phyloP scores from a whole-genome alignment of 768 basidiomycete species.

The Leccinum imitatum region DNA sequence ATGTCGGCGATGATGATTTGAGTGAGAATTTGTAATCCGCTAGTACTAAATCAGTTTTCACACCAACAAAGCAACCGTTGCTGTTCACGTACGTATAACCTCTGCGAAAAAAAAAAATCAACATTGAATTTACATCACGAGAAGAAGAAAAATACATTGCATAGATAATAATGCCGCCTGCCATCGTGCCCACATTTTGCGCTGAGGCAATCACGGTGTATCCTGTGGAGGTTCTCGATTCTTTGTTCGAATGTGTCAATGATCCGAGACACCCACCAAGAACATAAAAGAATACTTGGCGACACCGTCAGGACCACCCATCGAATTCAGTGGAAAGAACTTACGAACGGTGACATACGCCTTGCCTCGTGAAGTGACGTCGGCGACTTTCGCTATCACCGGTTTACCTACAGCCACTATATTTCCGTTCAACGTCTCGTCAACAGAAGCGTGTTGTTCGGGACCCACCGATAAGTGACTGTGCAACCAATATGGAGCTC shows the following conservation, averaged over 20 bases:
- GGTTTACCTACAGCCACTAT: slow-evolving; percentile 58
- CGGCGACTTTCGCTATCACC: slow-evolving; percentile 70
- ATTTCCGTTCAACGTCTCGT: slow-evolving; percentile 2
- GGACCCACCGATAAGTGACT: slow-evolving; percentile 51
- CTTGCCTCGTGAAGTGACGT: slow-evolving; percentile 64
- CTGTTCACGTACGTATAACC: slow-evolving; percentile 53
- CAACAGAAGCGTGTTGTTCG: slow-evolving; percentile 10
- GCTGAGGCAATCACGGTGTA: slow-evolving; percentile 56
- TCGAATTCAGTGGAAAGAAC: slow-evolving; percentile 24
- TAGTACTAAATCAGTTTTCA: slow-evolving; percentile 15
- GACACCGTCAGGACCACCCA: background rate
- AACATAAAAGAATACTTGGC: slow-evolving; percentile 56
- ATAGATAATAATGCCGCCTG: slow-evolving; percentile 57
- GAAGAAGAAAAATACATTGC: slow-evolving; percentile 41
- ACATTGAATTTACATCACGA: slow-evolving; percentile 10
- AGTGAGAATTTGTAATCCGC: slow-evolving; percentile 61
- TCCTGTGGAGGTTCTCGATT: slow-evolving; percentile 27
- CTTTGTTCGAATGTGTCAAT: background rate
- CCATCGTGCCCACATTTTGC: slow-evolving; percentile 43
- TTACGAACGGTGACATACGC: slow-evolving; percentile 58
- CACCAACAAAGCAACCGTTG: background rate
- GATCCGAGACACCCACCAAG: slow-evolving; percentile 41
- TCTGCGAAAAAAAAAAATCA: slow-evolving; percentile 37
- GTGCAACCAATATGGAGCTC: slow-evolving; percentile 53
- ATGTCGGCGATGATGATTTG: slow-evolving; percentile 65